phyloP scores from a whole-genome alignment of 163 green algal genomes.

The Coccomyxa subellipsoidea region DNA sequence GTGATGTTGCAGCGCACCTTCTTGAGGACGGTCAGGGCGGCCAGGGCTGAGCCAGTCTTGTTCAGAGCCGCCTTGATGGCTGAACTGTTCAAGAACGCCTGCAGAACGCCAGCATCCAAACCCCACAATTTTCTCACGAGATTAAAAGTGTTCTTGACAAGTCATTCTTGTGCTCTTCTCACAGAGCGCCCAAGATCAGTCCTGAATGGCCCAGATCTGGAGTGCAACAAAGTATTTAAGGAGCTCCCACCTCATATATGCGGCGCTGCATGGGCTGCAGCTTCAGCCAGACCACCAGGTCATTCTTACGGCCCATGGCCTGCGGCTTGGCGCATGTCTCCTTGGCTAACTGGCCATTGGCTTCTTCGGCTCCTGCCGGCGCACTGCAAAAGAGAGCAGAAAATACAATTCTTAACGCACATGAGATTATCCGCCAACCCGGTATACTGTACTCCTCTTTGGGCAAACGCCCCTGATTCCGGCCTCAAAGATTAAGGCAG shows the following conservation, averaged over 20 bases:
- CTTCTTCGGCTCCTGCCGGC: background rate
- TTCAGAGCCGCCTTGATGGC: conserved; percentile 73
- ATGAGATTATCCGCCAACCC: no score
- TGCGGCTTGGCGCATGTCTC: conserved; percentile 11
- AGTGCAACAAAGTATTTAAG: background rate
- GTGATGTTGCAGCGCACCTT: conserved; percentile 74
- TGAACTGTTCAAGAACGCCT: conserved; percentile 69
- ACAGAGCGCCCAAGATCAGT: no score
- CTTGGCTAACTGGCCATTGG: background rate
- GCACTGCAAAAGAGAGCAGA: background rate
- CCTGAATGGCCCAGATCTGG: no score
- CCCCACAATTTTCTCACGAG: background rate
- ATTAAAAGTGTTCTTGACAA: no score
- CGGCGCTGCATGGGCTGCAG: conserved; percentile 70
- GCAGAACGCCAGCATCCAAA: background rate
- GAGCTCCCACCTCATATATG: conserved; percentile 37
- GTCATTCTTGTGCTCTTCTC: no score
- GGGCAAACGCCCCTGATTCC: no score
- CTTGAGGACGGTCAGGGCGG: conserved; percentile 75
- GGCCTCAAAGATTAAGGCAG: no score
- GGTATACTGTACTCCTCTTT: no score
- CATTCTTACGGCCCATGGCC: conserved; percentile 75
- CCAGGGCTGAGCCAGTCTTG: conserved; percentile 68
- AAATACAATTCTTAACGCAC: no score
- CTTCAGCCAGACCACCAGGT: conserved; percentile 93